Evolutionary conservation across 805 yeast genomes (phyloP), one percentile per base, ranked within the genome.

Genomic region (Debaryomyces castellii): DNA sequence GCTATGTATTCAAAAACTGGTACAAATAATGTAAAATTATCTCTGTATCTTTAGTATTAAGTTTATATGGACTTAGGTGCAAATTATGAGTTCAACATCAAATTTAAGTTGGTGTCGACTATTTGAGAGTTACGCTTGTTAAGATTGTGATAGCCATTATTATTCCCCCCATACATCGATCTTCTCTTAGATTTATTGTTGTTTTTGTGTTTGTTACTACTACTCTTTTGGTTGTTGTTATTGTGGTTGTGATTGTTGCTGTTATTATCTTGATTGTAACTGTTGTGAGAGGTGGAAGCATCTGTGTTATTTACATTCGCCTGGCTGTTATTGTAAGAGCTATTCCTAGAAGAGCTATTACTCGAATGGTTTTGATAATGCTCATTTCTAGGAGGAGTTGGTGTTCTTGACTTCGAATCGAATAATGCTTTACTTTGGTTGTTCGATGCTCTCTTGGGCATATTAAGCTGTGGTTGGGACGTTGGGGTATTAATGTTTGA

Each of bases 121-220:
- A 41, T 38, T n/a, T 42, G 40, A 22, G 40, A 37, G 16, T 37
- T 37, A 14, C 40, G 36, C 41, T 41, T 41, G 41, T 46, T 44
- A 38, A 32, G 33, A 35, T 48, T 43, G 27, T 43, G 43, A n/a
- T n/a, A n/a, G n/a, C n/a, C n/a, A n/a, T n/a, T n/a, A 49, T 49
- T 57, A 48, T 57, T 62, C 18, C 55, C 62, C 5, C 62, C 66
- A 45, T 66, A 57, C 49, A 63, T 56, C 45, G 69, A 67, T 45
- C 67, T 57, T 46, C 72, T 63, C 52, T 66, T 66, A 12, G 50
- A 44, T 23, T 43, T 47, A 37, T 27, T 40, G 40, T 24, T 43
- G 23, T 38, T 45, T 21, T 24, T 27, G 5, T 30, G 25, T 14
- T 39, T 36, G 20, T 39, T 34, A 37, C 47, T 47, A 42, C 36